Evolutionary conservation across 306 rosid genomes (phyloP).

Genomic region (Medicago lupulina): DNA sequence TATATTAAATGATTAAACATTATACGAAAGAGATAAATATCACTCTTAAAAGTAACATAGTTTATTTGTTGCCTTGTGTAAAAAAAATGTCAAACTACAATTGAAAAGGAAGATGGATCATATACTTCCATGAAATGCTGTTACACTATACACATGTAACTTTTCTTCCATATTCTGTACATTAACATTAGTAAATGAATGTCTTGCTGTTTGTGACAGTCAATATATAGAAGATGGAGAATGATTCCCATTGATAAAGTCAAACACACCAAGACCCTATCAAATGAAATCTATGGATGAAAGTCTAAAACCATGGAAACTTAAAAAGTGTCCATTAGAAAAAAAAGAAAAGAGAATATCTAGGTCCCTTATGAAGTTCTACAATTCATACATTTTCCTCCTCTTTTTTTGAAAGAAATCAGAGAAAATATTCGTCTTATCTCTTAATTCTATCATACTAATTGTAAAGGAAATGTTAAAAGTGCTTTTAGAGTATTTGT

Average conservation of each 20-base stretch:
- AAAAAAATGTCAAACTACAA: too few relatives aligned
- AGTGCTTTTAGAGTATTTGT: too few relatives aligned
- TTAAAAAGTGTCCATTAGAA: not conserved
- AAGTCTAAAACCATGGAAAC: conserved; percentile 38
- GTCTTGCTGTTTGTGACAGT: not conserved
- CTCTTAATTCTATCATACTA: too few relatives aligned
- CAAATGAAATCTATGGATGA: conserved; percentile 38
- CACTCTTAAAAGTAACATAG: too few relatives aligned
- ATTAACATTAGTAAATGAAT: not conserved
- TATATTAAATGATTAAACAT: too few relatives aligned
- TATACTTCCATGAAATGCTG: too few relatives aligned
- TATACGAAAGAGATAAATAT: too few relatives aligned
- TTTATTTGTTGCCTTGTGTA: too few relatives aligned
- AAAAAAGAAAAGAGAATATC: not conserved
- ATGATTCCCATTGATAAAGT: conserved; percentile 43
- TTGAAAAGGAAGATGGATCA: too few relatives aligned
- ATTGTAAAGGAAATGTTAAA: too few relatives aligned
- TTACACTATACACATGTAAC: too few relatives aligned
- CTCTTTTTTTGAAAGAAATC: not conserved
- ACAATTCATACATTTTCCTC: not conserved
- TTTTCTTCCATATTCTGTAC: too few relatives aligned
- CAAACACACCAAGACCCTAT: conserved; percentile 51
- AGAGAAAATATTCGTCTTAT: not conserved
- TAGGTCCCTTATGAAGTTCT: not conserved
- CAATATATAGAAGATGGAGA: not conserved